Percentiles rank a stretch among this genome's conserved stretches.
phyloP scores from a whole-genome alignment of 768 basidiomycete genomes.

The Suillus occidentalis region DNA sequence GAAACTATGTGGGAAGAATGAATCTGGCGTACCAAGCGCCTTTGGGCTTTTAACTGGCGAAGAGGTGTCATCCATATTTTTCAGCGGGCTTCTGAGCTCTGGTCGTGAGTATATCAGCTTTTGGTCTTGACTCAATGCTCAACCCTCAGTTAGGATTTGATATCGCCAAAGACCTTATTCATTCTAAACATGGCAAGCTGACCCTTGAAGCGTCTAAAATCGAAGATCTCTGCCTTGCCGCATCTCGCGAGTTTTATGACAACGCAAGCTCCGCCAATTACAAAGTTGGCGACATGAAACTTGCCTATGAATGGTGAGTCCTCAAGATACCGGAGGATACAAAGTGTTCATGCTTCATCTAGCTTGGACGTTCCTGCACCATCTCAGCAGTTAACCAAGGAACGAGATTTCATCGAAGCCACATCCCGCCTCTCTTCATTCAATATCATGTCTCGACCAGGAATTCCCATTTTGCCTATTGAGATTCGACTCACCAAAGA shows the following conservation, averaged over 20 bases:
- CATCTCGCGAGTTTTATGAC: constrained; percentile 91
- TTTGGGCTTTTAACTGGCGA: constrained; percentile 74
- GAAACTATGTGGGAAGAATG: constrained; percentile 67
- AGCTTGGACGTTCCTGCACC: constrained; percentile 76
- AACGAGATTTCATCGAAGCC: constrained; percentile 95
- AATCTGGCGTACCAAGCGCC: constrained; percentile 66
- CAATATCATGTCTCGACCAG: constrained; percentile 73
- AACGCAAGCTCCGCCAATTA: constrained; percentile 92
- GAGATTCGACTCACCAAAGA: constrained; percentile 93
- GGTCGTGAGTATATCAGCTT: constrained; percentile 66
- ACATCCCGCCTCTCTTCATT: constrained; percentile 95
- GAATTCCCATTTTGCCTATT: constrained; percentile 81
- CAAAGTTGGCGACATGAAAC: constrained; percentile 92
- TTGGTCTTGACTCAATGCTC: constrained; percentile 8
- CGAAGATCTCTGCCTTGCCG: constrained; percentile 79
- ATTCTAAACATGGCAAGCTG: constrained; percentile 44
- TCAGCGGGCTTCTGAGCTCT: constrained; percentile 81
- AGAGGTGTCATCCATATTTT: constrained; percentile 81
- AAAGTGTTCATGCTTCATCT: constrained; percentile 11
- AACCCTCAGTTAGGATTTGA: constrained; percentile 51
- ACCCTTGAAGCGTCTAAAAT: constrained; percentile 49
- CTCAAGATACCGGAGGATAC: constrained; percentile 11
- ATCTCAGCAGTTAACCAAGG: constrained; percentile 60
- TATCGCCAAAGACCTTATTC: constrained; percentile 64
- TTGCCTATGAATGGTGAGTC: constrained; percentile 90